Evolutionary conservation across 345 rosid species (phyloP).

Genomic region (Eucalyptus tenuipes): DNA sequence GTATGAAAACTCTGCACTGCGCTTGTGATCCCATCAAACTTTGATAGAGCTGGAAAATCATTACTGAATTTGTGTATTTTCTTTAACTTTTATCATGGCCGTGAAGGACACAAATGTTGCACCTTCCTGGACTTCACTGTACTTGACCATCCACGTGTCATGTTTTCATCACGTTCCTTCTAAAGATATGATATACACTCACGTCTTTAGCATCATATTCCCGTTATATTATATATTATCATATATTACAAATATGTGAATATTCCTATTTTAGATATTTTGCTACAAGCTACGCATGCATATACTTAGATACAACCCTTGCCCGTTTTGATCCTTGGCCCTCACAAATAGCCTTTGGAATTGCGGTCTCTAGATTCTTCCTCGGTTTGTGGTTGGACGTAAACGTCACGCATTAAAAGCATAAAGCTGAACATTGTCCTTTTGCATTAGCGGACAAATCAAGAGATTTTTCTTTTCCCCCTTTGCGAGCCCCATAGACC

Average conservation of each 20-base stretch:
- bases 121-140: neutral
- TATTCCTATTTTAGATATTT: neutral
- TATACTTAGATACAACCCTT: neutral
- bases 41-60: neutral
- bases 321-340: neutral
- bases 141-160: neutral
- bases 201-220: neutral
- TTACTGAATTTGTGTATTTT: neutral
- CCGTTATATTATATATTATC: neutral
- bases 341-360: neutral
- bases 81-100: neutral
- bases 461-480: neutral
- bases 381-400: neutral
- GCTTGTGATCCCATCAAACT: neutral
- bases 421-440: neutral
- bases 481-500: neutral
- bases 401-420: neutral
- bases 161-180: neutral
- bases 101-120: neutral
- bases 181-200: neutral
- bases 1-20: neutral
- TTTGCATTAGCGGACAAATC: neutral
- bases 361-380: neutral
- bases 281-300: neutral
- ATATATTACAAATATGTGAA: neutral